Conservation (phyloP, 2,329 filamentous ascomycete species). For the Biscogniauxia mediterranea region DNA sequence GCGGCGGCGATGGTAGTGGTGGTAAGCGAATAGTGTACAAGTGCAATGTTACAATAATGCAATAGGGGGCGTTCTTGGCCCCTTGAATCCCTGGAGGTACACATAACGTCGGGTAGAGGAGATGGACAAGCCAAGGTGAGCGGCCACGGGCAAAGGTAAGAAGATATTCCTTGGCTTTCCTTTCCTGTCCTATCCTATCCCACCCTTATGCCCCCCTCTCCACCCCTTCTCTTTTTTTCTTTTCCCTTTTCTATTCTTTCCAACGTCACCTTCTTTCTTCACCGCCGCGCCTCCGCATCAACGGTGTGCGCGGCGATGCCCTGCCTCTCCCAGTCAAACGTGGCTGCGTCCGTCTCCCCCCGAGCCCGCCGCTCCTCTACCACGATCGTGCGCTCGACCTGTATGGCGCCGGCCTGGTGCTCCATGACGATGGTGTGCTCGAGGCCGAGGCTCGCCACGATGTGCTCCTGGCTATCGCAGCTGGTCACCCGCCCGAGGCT, state of each 20-base stretch:
- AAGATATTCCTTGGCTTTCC: too few species aligned
- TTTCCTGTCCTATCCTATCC: too few species aligned
- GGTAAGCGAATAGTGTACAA: too few species aligned
- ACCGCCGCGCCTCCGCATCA: not conserved
- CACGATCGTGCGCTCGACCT: conserved; percentile 9
- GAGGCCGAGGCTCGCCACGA: conserved; percentile 1
- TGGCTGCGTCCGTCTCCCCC: not conserved
- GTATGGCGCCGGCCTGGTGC: conserved; percentile 4
- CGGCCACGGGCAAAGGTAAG: too few species aligned
- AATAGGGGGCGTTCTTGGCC: too few species aligned
- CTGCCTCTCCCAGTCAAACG: conserved; percentile 1
- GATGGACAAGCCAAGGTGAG: too few species aligned
- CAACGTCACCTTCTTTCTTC: not conserved
- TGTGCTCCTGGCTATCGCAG: conserved; percentile 3
- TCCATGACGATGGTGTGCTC: conserved; percentile 1
- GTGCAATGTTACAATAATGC: too few species aligned
- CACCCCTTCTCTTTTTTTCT: too few species aligned
- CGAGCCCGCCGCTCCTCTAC: conserved; percentile 6
- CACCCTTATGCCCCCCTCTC: too few species aligned
- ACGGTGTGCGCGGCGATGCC: not conserved
- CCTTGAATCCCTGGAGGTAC: too few species aligned
- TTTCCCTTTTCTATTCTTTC: not conserved
- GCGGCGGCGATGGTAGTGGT: too few species aligned
- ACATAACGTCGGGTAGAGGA: too few species aligned
- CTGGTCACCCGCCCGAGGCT: not conserved